Evolutionary conservation across 1,284 basidiomycete species (phyloP), one percentile per base, ranked within the genome.

Genomic region (Trametes polyzona): DNA sequence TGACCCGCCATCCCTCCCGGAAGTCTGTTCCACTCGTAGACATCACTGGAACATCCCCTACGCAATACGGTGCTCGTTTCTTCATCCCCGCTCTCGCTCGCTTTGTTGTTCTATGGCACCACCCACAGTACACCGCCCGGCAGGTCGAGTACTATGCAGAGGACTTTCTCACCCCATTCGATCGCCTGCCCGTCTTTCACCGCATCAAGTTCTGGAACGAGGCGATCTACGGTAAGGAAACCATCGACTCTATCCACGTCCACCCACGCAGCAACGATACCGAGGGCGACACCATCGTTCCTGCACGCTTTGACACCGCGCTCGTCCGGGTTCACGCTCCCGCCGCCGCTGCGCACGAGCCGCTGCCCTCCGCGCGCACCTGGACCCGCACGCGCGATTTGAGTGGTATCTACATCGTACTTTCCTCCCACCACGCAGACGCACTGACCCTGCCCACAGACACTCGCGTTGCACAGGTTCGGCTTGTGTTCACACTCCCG

Each of bases 11-110:
- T 40, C 70, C 69, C 5, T 57, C 63, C 16, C 47, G 41, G 26
- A 60, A 36, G 40, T 16, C 41, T 6, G 55, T 57, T 12, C 57
- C 48, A 4, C 26, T 50, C 19, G 16, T 24, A 12, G 48, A 50
- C 2, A 5, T 50, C 11, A 36, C 21, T 6, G n/a, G n/a, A n/a
- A n/a, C n/a, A n/a, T 50, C 48, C 4, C 6, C 14, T 7, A 2
- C 47, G 58, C 30, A 35, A 7, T 73, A 73, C 43, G 65, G 69
- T 4, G 69, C 70, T 3, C 49, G 41, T 0, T 59, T 55, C 27
- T 68, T 74, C 44, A 43, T 43, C 4, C 61, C 65, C 16, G 71
- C 69, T 7, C 59, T 72, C n/a, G 61, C 64, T 9, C 64, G 63
- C 7, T 72, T 62, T 43, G 52, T 68, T 7, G 58, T 65, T 4